phyloP scores from a whole-genome alignment of 257 asterid species.

The Gynochthodes officinalis region DNA sequence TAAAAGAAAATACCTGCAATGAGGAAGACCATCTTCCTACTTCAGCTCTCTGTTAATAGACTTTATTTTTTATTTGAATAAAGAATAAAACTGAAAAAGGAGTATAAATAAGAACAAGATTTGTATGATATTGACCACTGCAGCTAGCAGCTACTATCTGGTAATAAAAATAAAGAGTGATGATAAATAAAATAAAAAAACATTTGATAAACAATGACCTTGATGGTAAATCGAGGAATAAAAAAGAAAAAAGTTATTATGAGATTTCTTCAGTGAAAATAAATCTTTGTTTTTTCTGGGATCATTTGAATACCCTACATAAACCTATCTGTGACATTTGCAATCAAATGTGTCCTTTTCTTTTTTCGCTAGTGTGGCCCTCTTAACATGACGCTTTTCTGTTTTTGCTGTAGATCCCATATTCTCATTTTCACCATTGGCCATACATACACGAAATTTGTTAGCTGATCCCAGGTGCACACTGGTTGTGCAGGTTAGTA shows the following conservation, averaged over 20 bases:
- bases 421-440: conserved; percentile 92
- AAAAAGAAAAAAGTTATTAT: neutral
- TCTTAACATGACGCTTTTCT: neutral
- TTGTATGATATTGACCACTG: too few species aligned
- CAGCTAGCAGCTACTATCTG: too few species aligned
- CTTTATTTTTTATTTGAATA: too few species aligned
- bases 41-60: too few species aligned
- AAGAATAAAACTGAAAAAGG: too few species aligned
- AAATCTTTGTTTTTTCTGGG: neutral
- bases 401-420: conserved; percentile 66
- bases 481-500: conserved; percentile 83
- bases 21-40: neutral
- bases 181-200: neutral
- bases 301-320: neutral
- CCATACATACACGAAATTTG: conserved; percentile 98
- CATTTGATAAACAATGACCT: neutral
- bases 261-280: neutral
- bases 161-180: too few species aligned
- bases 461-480: conserved; percentile 92
- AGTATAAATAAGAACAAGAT: too few species aligned
- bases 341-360: neutral
- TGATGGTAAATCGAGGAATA: neutral
- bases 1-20: neutral
- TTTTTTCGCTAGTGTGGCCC: neutral
- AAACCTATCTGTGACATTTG: neutral